phyloP scores from a whole-genome alignment of 23 red algal species.

The Chondrus crispus region DNA sequence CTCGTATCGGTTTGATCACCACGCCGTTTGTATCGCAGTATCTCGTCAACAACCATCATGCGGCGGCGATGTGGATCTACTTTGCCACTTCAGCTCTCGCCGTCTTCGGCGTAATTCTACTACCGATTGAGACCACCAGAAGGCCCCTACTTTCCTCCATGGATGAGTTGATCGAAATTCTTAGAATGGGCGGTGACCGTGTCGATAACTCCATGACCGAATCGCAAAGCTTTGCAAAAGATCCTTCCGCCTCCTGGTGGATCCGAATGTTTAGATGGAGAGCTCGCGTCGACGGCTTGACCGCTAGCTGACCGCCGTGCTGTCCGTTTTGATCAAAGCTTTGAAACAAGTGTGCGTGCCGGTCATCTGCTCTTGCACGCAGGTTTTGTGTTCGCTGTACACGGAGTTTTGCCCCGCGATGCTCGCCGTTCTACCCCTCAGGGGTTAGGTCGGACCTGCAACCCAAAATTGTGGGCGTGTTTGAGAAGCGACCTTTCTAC shows the following conservation, averaged over 20 bases:
- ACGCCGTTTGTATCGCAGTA: slow-evolving; percentile 44
- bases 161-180: slow-evolving; percentile 23
- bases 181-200: neutral
- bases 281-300: slow-evolving; percentile 12
- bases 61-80: slow-evolving; percentile 33
- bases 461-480: too few relatives aligned
- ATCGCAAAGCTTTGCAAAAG: neutral
- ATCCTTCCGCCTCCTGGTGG: neutral
- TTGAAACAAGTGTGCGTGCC: too few relatives aligned
- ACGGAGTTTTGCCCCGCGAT: too few relatives aligned
- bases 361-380: too few relatives aligned
- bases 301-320: neutral
- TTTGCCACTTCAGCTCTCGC: slow-evolving; percentile 8
- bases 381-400: too few relatives aligned
- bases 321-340: too few relatives aligned
- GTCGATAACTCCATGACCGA: neutral
- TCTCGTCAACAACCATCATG: neutral
- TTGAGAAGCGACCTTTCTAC: too few relatives aligned
- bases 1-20: slow-evolving; percentile 17
- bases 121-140: slow-evolving; percentile 50
- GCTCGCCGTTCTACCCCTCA: too few relatives aligned
- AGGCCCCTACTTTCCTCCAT: slow-evolving; percentile 21
- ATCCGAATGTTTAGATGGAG: slow-evolving; percentile 29
- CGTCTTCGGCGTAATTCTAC: slow-evolving; percentile 10
- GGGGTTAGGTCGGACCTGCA: too few relatives aligned